These are phyloP conservation scores for Penicillium egyptiacum DNA, from an alignment of 495 filamentous ascomycete species.

Conservation along the genomic window DNA sequence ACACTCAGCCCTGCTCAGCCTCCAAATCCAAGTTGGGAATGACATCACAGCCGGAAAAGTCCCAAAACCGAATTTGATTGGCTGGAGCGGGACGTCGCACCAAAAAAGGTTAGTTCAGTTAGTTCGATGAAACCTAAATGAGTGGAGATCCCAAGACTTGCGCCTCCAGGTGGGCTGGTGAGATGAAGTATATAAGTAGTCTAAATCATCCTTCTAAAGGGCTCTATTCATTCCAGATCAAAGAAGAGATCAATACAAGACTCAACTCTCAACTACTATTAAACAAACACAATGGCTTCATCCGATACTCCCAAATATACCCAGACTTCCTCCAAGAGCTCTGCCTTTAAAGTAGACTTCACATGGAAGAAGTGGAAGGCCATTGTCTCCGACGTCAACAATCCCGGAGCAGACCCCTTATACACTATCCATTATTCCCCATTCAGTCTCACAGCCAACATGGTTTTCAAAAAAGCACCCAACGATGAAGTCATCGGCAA, in stretches of 20 bases:
- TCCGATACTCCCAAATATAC: neutral
- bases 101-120: slow-evolving; percentile 7
- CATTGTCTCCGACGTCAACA: slow-evolving; percentile 19
- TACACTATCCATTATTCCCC: slow-evolving; percentile 23
- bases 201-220: neutral
- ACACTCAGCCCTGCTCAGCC: neutral
- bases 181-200: slow-evolving; percentile 3
- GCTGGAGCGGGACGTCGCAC: neutral
- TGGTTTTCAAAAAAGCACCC: slow-evolving; percentile 14
- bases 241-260: neutral
- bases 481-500: slow-evolving; percentile 24
- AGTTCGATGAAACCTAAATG: neutral
- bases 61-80: neutral
- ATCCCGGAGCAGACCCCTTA: slow-evolving; percentile 12
- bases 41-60: slow-evolving; percentile 6
- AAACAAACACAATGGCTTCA: neutral
- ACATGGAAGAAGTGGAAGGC: slow-evolving; percentile 31
- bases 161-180: neutral
- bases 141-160: neutral
- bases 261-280: neutral
- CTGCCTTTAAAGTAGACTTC: slow-evolving; percentile 26
- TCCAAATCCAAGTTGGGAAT: neutral
- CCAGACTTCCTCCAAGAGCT: slow-evolving; percentile 3
- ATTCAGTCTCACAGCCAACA: slow-evolving; percentile 12
- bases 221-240: too few species aligned